These are phyloP conservation scores for Aureobasidium zeae DNA, from an alignment of 2,329 filamentous ascomycete genomes.

Conservation along the genomic window DNA sequence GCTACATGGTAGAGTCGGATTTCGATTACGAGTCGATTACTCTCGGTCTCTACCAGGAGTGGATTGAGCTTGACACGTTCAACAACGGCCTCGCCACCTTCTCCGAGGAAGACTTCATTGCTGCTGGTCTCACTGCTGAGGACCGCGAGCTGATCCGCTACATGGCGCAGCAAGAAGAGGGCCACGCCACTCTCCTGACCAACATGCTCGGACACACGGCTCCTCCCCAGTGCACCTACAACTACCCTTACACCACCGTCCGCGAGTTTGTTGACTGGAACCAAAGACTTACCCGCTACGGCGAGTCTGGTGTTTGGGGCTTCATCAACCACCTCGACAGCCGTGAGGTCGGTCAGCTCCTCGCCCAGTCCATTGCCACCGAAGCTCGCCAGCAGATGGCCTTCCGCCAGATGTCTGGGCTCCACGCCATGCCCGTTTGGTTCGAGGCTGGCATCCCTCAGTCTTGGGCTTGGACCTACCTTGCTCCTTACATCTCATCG, in stretches of 20 bases:
- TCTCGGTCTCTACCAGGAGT: conserved; percentile 71
- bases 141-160: conserved; percentile 63
- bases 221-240: conserved; percentile 67
- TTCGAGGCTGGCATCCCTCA: conserved; percentile 72
- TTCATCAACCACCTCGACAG: conserved; percentile 71
- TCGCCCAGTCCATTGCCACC: conserved; percentile 66
- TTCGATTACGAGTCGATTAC: conserved; percentile 74
- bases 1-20: conserved; percentile 70
- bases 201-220: conserved; percentile 67
- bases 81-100: conserved; percentile 64
- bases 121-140: conserved; percentile 56
- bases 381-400: conserved; percentile 77
- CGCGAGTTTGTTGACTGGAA: conserved; percentile 74
- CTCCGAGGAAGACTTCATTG: conserved; percentile 58
- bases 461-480: conserved; percentile 73
- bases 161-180: conserved; percentile 69
- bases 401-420: conserved; percentile 72
- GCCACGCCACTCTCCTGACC: conserved; percentile 65
- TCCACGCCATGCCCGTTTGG: conserved; percentile 76
- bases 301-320: conserved; percentile 71
- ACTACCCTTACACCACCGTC: conserved; percentile 68
- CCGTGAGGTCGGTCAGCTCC: conserved; percentile 60
- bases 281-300: conserved; percentile 75
- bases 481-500: conserved; percentile 70
- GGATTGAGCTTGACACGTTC: conserved; percentile 77